These are phyloP conservation scores for Penicillium pulvis DNA, from an alignment of 495 filamentous ascomycete genomes.

Conservation along the genomic window DNA sequence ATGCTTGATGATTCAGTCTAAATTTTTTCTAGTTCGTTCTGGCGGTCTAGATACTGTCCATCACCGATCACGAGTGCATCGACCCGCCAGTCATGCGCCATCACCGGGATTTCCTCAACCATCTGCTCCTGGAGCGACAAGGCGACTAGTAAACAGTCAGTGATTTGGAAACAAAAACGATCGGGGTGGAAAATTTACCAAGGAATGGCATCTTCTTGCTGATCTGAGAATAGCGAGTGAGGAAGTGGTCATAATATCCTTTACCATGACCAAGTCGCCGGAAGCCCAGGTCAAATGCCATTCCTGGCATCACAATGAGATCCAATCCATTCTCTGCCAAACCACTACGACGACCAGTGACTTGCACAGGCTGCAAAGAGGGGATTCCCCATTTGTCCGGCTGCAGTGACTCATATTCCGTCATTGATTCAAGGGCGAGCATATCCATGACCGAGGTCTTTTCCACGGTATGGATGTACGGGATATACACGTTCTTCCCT, in stretches of 20 bases:
- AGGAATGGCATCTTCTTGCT: constrained; percentile 62
- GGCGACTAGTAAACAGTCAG: constrained; percentile 60
- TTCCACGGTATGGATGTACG: constrained; percentile 73
- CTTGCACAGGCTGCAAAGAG: constrained; percentile 62
- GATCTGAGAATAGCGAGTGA: constrained; percentile 66
- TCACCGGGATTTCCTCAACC: constrained; percentile 69
- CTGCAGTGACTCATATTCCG: constrained; percentile 74
- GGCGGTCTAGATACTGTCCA: constrained; percentile 40
- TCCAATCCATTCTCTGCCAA: constrained; percentile 70
- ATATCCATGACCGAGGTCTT: constrained; percentile 83
- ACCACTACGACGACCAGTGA: constrained; percentile 65
- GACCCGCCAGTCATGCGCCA: constrained; percentile 64
- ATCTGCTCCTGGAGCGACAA: constrained; percentile 88
- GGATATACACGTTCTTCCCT: constrained; percentile 88
- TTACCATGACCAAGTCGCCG: constrained; percentile 89
- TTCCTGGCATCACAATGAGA: constrained; percentile 88
- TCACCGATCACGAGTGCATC: constrained; percentile 69
- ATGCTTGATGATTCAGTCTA: no score
- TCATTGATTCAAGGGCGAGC: constrained; percentile 70
- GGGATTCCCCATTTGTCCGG: constrained; percentile 93
- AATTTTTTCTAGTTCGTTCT: constrained; percentile 21
- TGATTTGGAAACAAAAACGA: background rate
- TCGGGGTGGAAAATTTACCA: constrained; percentile 35
- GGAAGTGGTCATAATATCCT: constrained; percentile 94
- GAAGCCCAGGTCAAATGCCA: constrained; percentile 81